Percentiles rank a stretch among this genome's conserved stretches.
phyloP scores from a whole-genome alignment of 345 rosid genomes.

The Microcos paniculata region DNA sequence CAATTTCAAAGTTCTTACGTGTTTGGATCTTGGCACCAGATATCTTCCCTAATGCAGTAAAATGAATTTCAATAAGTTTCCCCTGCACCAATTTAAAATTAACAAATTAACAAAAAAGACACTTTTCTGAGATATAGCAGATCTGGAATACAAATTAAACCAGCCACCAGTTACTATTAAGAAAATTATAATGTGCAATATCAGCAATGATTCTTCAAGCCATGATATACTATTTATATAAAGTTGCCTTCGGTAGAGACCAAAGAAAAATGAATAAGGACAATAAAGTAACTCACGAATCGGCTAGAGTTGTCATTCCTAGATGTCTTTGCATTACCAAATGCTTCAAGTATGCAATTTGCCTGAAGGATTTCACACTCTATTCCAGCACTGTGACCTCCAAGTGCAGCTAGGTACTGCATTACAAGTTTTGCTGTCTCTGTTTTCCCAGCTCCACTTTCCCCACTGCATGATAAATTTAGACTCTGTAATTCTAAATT shows the following conservation, averaged over 20 bases:
- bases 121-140: neutral
- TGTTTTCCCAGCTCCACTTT: slow-evolving; percentile 98
- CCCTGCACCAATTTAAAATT: slow-evolving; percentile 55
- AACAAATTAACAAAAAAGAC: neutral
- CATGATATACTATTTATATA: neutral
- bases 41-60: slow-evolving; percentile 73
- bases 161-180: neutral
- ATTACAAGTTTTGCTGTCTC: slow-evolving; percentile 93
- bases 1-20: slow-evolving; percentile 48
- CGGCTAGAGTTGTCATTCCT: slow-evolving; percentile 91
- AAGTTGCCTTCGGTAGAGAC: neutral
- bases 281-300: slow-evolving; percentile 59
- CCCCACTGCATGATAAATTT: slow-evolving; percentile 63
- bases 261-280: slow-evolving; percentile 1
- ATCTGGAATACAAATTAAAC: neutral
- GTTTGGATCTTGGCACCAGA: slow-evolving; percentile 85
- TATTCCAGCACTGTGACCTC: slow-evolving; percentile 75
- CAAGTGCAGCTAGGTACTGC: slow-evolving; percentile 88
- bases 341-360: slow-evolving; percentile 83
- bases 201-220: neutral
- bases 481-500: slow-evolving; percentile 2
- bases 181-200: neutral
- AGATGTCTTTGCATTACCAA: slow-evolving; percentile 96
- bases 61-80: slow-evolving; percentile 83
- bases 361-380: slow-evolving; percentile 67